Evolutionary conservation across 1,284 basidiomycete genomes (phyloP).

Genomic region (Cutaneotrichosporon mucoides): DNA sequence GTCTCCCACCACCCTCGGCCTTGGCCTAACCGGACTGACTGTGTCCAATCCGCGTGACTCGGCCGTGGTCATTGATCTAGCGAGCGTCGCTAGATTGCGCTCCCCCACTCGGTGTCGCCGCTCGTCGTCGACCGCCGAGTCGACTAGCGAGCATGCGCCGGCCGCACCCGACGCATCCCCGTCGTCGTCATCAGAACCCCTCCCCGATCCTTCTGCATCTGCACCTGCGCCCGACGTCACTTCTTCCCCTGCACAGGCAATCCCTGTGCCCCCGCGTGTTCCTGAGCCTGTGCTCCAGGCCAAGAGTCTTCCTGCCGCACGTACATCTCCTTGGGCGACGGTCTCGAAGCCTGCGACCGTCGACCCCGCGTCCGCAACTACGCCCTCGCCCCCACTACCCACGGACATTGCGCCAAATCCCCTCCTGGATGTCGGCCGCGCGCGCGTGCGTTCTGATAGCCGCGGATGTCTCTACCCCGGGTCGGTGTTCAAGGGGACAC

Average conservation of each 20-base stretch:
- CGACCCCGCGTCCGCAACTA: background rate
- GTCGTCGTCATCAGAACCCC: background rate
- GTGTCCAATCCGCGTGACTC: background rate
- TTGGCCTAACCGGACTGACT: background rate
- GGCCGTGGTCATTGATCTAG: slow-evolving; percentile 10
- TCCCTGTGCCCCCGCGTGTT: background rate
- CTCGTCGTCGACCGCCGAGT: background rate
- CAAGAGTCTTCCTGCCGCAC: slow-evolving; percentile 31
- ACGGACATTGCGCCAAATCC: slow-evolving; percentile 53
- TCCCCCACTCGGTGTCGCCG: background rate
- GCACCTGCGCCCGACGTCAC: background rate
- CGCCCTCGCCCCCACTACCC: background rate
- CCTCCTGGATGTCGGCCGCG: slow-evolving; percentile 65
- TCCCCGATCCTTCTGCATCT: background rate
- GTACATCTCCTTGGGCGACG: slow-evolving; percentile 31
- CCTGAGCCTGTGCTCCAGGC: slow-evolving; percentile 12
- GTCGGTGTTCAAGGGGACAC: slow-evolving; percentile 69
- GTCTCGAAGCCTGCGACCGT: background rate
- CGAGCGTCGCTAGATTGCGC: background rate
- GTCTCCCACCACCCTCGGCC: background rate
- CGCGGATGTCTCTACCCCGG: slow-evolving; percentile 79
- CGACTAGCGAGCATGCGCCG: background rate
- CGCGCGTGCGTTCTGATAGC: slow-evolving; percentile 66
- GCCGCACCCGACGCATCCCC: background rate
- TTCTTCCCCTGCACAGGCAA: background rate